Base-by-base conservation (phyloP, 768 basidiomycete species). In the Leccinum olivaceopallidum region DNA sequence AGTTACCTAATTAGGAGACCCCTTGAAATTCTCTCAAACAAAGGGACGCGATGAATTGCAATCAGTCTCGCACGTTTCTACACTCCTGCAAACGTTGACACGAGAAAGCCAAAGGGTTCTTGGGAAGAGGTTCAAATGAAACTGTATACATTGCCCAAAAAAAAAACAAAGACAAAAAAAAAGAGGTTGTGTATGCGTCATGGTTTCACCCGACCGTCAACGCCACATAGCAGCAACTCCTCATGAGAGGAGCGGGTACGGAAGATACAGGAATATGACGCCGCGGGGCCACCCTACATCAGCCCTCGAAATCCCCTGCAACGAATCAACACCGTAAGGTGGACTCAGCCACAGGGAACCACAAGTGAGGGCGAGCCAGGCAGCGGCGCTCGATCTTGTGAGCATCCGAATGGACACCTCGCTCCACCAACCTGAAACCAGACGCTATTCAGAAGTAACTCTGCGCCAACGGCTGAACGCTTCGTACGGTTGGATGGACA, bases 201-300 rank as follows among this genome's bases (percentile, higher is more conserved):
- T 90, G 89, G 89, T 89, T 88, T 89, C 67, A 85, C 87, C 84
- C 81, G 75, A 85, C 88, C 85, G 86, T 89, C 87, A 89, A 83
- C 64, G 87, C 83, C 82, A 88, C 88, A 82, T 88, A 69, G 68
- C 59, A 69, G 69, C 69, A 65, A 65, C 69, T 54, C 69, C 66
- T 60, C 58, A n/a, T 16, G 2, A 68, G 72, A 67, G 73, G 67
- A 75, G 71, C 56, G 74, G 71, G 76, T 88, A 87, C 87, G 84
- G 87, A 79, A 85, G 83, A 85, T 86, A 80, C 79, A 87, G 87
- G 85, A 88, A 90, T 89, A 90, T 90, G 83, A 88, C 85, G 85
- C 85, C 80, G 78, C 82, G 66, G 71, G 61, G 64, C 72, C 70
- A 63, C 69, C 73, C 73, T 71, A 71, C 76, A 75, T 80, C 78